Base-by-base conservation (phyloP, 768 basidiomycete species). In the Rhizopogon vesiculosus region DNA sequence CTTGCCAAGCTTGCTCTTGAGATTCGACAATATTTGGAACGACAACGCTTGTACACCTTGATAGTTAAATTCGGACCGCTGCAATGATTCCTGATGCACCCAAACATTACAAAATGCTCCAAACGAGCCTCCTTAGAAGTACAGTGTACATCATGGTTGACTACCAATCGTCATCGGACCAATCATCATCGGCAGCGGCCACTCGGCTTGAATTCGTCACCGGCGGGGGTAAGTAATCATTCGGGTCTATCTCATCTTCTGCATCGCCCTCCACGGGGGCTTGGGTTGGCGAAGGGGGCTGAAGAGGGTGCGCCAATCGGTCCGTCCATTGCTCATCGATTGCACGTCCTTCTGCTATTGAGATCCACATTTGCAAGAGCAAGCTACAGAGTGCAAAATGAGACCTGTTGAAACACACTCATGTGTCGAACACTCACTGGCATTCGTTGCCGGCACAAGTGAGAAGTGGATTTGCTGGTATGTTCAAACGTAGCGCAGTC, bases 371-470 rank as follows among this genome's bases (percentile, higher is more conserved):
- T 22, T 72, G 67, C n/a, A 80, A 59, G 15, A 76, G 63, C 28
- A 75, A 57, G 25, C 79, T 81, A 54, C 40, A 38, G 49, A 46
- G 5, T 51, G 50, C 48, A 43, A 25, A 42, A 52, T 12, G 42
- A 15, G 31, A 56, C 25, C 15, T 52, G 22, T 3, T 31, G 38
- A 16, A 33, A 25, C 43, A 18, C 7, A 18, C 8, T 13, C 1
- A 16, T 15, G 25, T 4, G 25, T 9, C 9, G 60, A 15, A 33
- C 8, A 65, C 79, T 64, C 59, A 81, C 81, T 70, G 69, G 35
- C 78, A 77, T 61, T 82, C 81, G 49, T 81, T 79, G 0, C 80
- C 81, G 8, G 80, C 79, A 64, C 79, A 81, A 59, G 74, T 73
- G 8, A 68, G 70, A 22, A 65, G 54, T n/a, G 63, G 67, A 33